Conservation (phyloP, 441 rosid species). For the Metrosideros polymorpha region DNA sequence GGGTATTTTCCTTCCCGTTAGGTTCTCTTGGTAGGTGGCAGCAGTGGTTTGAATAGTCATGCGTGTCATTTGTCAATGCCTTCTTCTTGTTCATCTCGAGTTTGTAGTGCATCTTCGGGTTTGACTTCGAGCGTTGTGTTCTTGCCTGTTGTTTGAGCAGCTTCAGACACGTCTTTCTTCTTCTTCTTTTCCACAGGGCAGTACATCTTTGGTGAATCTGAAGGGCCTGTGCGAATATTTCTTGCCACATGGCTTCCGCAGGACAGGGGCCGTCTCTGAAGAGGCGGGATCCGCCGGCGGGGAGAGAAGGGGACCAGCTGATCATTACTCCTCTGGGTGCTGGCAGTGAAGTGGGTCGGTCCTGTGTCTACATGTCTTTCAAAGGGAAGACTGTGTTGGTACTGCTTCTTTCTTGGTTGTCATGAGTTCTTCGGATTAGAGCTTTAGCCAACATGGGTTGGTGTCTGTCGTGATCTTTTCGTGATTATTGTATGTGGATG, state of each 20-base stretch:
- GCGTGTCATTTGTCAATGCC: not conserved
- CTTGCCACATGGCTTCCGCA: not conserved
- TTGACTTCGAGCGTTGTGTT: not conserved
- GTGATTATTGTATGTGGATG: too few relatives aligned
- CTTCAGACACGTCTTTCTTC: not conserved
- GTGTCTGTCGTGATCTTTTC: not conserved
- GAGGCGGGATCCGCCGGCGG: not conserved
- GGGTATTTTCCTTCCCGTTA: not conserved
- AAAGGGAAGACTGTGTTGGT: not conserved
- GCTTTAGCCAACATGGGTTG: not conserved
- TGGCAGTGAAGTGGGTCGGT: not conserved
- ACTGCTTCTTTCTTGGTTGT: not conserved
- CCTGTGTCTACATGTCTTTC: not conserved
- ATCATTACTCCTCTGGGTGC: not conserved
- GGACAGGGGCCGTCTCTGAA: not conserved
- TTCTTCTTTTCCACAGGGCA: not conserved
- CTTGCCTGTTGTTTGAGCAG: not conserved
- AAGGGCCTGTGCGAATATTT: not conserved
- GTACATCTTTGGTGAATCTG: not conserved
- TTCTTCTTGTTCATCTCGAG: not conserved
- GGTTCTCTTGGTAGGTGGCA: not conserved
- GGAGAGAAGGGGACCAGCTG: not conserved
- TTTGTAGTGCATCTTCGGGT: not conserved
- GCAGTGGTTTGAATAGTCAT: not conserved
- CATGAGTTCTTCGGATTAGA: not conserved